A percentile compares a stretch with the other conserved stretches of the same genome.
Conservation (phyloP, 129 eudicot species). For the Lactuca sativa region DNA sequence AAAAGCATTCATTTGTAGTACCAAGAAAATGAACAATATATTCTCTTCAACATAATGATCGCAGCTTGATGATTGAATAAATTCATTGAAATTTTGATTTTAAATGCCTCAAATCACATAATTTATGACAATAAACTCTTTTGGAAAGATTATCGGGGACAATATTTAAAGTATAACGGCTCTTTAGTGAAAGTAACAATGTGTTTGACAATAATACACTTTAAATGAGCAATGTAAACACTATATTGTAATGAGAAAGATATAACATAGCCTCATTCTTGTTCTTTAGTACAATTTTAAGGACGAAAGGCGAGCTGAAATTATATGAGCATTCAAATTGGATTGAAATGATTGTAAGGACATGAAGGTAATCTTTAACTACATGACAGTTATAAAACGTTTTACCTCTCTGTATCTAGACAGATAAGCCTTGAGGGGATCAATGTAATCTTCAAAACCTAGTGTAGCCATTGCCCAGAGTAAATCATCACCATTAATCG, state of each 20-base stretch:
- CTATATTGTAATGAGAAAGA: background rate
- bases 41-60: constrained; percentile 2
- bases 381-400: background rate
- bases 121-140: constrained; percentile 13
- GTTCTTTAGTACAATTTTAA: background rate
- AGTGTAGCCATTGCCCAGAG: constrained; percentile 78
- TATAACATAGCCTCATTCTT: background rate
- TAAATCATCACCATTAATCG: constrained; percentile 63
- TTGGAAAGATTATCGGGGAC: constrained; percentile 1
- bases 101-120: constrained; percentile 10
- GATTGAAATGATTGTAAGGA: background rate
- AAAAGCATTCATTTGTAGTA: background rate
- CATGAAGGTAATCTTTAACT: background rate
- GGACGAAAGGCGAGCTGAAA: background rate
- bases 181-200: background rate
- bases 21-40: background rate
- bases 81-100: background rate
- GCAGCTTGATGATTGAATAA: background rate
- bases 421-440: constrained; percentile 62
- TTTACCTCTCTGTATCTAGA: constrained; percentile 61
- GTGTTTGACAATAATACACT: no score
- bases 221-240: no score
- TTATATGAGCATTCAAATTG: background rate
- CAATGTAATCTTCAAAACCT: constrained; percentile 63
- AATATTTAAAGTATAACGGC: background rate